Conservation (phyloP, 2,329 filamentous ascomycete genomes). For the Cladosporium sp. region DNA sequence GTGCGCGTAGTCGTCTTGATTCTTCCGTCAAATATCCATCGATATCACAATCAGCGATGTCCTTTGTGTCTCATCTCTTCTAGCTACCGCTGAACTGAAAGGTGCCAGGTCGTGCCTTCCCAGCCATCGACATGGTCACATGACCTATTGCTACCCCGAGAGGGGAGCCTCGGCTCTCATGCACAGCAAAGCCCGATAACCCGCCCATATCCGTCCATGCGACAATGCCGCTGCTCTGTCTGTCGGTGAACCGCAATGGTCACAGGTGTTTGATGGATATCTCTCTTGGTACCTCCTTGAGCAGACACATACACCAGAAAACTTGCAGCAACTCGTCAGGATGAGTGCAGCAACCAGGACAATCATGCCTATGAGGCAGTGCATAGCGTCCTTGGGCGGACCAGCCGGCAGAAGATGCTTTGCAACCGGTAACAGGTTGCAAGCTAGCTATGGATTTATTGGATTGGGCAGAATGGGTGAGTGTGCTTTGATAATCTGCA, state of each 20-base stretch:
- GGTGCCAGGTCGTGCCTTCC: neutral
- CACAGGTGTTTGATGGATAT: too few species aligned
- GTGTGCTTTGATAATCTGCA: constrained; percentile 25
- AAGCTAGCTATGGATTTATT: constrained; percentile 47
- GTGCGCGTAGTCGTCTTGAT: too few species aligned
- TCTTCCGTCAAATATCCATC: too few species aligned
- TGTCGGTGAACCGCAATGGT: too few species aligned
- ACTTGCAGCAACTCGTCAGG: neutral
- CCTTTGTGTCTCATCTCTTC: too few species aligned
- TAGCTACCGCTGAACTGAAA: too few species aligned
- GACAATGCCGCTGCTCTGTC: neutral
- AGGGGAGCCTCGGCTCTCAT: neutral
- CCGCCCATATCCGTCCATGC: neutral
- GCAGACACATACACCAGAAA: too few species aligned
- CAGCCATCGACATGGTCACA: neutral
- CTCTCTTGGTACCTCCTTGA: too few species aligned
- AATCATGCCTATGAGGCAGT: constrained; percentile 14
- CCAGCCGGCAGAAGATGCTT: constrained; percentile 36
- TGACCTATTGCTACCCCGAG: neutral
- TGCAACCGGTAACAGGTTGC: constrained; percentile 37
- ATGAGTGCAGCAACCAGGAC: constrained; percentile 12
- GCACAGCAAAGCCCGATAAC: neutral
- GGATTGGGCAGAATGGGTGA: constrained; percentile 48
- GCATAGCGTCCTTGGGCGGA: neutral
- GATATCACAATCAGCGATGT: too few species aligned